A percentile compares a stretch with the other conserved stretches of the same genome.
These are phyloP conservation scores for Chalaropsis ovoidea DNA, from an alignment of 2,329 filamentous ascomycete genomes.

Conservation along the genomic window DNA sequence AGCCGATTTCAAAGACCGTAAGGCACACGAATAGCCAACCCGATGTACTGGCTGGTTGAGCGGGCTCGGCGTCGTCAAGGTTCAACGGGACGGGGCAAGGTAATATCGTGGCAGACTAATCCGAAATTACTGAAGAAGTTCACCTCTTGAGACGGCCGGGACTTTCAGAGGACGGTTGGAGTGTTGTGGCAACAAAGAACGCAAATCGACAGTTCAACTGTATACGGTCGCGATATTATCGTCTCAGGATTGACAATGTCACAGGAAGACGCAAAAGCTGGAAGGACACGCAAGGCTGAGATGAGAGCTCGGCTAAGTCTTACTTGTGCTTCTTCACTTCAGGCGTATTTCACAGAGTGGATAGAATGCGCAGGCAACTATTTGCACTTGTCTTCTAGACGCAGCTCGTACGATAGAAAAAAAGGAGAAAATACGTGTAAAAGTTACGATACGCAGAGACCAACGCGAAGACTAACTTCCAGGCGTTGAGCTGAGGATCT, in stretches of 20 bases:
- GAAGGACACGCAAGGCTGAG: slow-evolving; percentile 6
- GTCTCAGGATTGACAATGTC: neutral
- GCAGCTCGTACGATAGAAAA: slow-evolving; percentile 13
- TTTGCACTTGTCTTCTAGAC: slow-evolving; percentile 15
- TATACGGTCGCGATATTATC: slow-evolving; percentile 4
- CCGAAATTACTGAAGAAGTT: neutral
- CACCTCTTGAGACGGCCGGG: neutral
- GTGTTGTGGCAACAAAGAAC: neutral
- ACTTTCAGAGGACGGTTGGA: neutral
- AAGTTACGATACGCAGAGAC: slow-evolving; percentile 13
- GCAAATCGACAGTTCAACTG: slow-evolving; percentile 11
- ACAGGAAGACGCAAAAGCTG: slow-evolving; percentile 3
- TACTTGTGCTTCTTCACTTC: slow-evolving; percentile 13
- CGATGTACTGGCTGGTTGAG: neutral
- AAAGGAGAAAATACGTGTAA: slow-evolving; percentile 14
- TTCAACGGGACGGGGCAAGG: neutral
- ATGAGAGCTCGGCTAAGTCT: slow-evolving; percentile 11
- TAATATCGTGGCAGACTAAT: neutral
- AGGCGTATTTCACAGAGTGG: slow-evolving; percentile 16
- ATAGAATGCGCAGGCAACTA: slow-evolving; percentile 13
- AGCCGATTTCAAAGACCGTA: neutral
- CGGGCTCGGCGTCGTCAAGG: neutral
- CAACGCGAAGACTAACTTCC: slow-evolving; percentile 5
- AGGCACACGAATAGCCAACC: no score
- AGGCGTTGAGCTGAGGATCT: slow-evolving; percentile 4